These are phyloP conservation scores for Microbotryum intermedium DNA, from an alignment of 1,284 basidiomycete genomes.

Conservation along the genomic window DNA sequence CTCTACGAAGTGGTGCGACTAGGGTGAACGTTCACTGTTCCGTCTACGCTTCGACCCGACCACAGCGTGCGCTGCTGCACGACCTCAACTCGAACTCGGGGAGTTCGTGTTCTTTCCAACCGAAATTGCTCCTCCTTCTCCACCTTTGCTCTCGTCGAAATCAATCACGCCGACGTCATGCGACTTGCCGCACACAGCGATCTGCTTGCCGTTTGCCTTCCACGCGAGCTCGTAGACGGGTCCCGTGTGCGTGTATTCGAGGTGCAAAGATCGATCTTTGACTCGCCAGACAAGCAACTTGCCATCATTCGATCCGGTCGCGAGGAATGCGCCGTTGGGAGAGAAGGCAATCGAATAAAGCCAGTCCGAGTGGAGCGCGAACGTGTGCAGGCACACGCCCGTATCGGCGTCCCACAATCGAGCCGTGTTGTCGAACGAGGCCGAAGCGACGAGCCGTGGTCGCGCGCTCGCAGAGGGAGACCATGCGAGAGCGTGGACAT, in stretches of 20 bases:
- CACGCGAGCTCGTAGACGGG: constrained; percentile 33
- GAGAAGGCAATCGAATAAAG: constrained; percentile 32
- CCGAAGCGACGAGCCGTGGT: constrained; percentile 55
- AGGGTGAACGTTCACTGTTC: no score
- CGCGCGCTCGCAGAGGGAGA: constrained; percentile 51
- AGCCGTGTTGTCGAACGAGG: constrained; percentile 65
- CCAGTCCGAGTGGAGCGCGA: constrained; percentile 41
- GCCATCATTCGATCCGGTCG: constrained; percentile 32
- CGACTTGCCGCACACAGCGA: constrained; percentile 30
- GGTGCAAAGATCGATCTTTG: constrained; percentile 2
- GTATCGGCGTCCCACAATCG: constrained; percentile 67
- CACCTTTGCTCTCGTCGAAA: constrained; percentile 9
- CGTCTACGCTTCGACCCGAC: no score
- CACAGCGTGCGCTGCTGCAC: no score
- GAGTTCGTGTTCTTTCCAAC: no score
- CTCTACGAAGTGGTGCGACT: no score
- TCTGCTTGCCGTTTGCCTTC: constrained; percentile 29
- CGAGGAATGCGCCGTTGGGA: constrained; percentile 30
- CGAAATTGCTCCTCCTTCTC: no score
- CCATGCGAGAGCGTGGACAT: constrained; percentile 65
- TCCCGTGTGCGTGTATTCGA: constrained; percentile 29
- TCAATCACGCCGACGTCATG: constrained; percentile 28
- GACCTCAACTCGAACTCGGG: no score
- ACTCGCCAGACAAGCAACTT: constrained; percentile 28
- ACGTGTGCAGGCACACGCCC: constrained; percentile 59